Conservation (phyloP, 148 eudicot species). For the Rhododendron vialii region DNA sequence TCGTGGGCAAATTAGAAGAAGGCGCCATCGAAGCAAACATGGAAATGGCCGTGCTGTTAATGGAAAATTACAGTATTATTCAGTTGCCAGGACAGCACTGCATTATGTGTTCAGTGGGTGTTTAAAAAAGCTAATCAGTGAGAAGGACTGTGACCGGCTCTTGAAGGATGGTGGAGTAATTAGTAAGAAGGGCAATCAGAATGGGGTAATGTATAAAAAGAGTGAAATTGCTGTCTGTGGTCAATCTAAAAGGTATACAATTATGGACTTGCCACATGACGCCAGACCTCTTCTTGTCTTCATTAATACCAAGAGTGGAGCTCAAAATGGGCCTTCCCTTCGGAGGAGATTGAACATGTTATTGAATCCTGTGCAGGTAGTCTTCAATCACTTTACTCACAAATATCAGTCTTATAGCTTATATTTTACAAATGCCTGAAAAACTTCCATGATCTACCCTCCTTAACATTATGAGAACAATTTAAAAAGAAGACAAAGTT, state of each 20-base stretch:
- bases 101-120: constrained; percentile 46
- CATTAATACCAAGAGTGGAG: constrained; percentile 79
- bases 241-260: constrained; percentile 47
- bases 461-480: not conserved
- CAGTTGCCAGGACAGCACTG: constrained; percentile 33
- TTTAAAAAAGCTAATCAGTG: constrained; percentile 45
- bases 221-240: constrained; percentile 41
- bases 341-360: constrained; percentile 76
- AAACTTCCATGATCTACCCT: not conserved
- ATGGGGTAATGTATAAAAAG: constrained; percentile 33
- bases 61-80: constrained; percentile 46
- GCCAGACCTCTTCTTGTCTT: constrained; percentile 73
- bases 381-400: not conserved
- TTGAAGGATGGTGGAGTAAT: constrained; percentile 29
- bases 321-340: constrained; percentile 66
- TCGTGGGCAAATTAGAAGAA: constrained; percentile 56
- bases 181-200: constrained; percentile 31
- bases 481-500: not conserved
- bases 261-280: constrained; percentile 67
- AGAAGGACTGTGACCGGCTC: constrained; percentile 36
- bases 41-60: constrained; percentile 35
- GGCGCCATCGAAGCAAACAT: constrained; percentile 56
- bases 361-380: constrained; percentile 82
- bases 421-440: not conserved
- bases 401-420: not conserved